Conservation (phyloP, 768 basidiomycete species). For the Clitopilus hobsonii region DNA sequence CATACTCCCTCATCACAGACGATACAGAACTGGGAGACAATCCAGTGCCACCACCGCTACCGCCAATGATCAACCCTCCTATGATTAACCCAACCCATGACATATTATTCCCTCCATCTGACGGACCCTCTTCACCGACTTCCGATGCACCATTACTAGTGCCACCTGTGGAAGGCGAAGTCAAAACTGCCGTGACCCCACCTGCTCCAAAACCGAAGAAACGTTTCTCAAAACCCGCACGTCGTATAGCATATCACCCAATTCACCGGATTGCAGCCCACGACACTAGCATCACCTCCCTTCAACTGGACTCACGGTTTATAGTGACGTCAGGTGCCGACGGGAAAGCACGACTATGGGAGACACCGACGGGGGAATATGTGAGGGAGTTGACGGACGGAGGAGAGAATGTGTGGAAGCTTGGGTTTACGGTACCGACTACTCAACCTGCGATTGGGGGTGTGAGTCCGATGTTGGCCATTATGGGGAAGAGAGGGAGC, state of each 20-base stretch:
- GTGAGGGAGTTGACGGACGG: constrained; percentile 75
- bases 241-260: constrained; percentile 25
- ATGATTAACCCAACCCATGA: too few species aligned
- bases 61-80: too few species aligned
- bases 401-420: constrained; percentile 86
- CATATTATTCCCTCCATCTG: background rate
- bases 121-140: background rate
- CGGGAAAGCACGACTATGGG: constrained; percentile 74
- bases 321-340: constrained; percentile 85
- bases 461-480: constrained; percentile 47
- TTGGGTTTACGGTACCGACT: constrained; percentile 49
- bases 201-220: background rate
- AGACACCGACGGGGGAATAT: constrained; percentile 55
- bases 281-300: constrained; percentile 79
- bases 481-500: constrained; percentile 76
- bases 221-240: background rate
- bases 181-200: constrained; percentile 5
- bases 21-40: background rate
- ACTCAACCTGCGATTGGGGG: background rate
- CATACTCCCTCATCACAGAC: constrained; percentile 29
- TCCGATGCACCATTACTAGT: background rate
- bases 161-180: background rate
- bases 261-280: constrained; percentile 79
- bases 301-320: constrained; percentile 83
- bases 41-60: too few species aligned